A percentile compares a stretch with the other conserved stretches of the same genome.
phyloP scores from a whole-genome alignment of 2,329 filamentous ascomycete species.

The Nectriaceae sp. region DNA sequence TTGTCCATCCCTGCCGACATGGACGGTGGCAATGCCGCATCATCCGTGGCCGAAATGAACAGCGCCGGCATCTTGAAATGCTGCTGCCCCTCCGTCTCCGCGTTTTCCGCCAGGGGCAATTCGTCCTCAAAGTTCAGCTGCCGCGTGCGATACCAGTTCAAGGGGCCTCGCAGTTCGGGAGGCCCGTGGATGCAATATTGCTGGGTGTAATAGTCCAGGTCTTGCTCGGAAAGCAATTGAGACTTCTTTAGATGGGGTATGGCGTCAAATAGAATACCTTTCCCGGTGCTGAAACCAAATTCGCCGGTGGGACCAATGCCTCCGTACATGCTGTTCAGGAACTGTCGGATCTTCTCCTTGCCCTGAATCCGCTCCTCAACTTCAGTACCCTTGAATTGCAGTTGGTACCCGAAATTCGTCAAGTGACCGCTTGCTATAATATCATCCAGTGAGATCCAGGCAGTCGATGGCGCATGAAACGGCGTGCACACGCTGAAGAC shows the following conservation, averaged over 20 bases:
- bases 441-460: constrained; percentile 60
- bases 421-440: constrained; percentile 55
- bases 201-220: constrained; percentile 75
- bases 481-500: constrained; percentile 84
- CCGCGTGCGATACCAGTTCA: constrained; percentile 85
- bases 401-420: constrained; percentile 80
- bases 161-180: constrained; percentile 71
- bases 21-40: constrained; percentile 70
- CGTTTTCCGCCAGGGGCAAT: constrained; percentile 57
- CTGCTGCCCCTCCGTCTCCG: neutral
- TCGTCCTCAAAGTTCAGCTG: constrained; percentile 80
- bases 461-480: constrained; percentile 56
- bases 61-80: constrained; percentile 66
- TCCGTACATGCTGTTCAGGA: constrained; percentile 73
- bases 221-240: constrained; percentile 64
- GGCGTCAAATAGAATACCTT: constrained; percentile 66
- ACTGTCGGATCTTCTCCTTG: constrained; percentile 64
- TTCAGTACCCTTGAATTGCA: constrained; percentile 72
- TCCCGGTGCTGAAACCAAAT: constrained; percentile 56
- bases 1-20: constrained; percentile 74
- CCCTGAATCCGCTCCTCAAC: constrained; percentile 61
- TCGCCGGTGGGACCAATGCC: constrained; percentile 59
- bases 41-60: constrained; percentile 72
- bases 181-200: constrained; percentile 63
- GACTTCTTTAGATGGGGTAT: constrained; percentile 58